phyloP scores from a whole-genome alignment of 2,329 filamentous ascomycete genomes.

The Rutstroemia sp. region DNA sequence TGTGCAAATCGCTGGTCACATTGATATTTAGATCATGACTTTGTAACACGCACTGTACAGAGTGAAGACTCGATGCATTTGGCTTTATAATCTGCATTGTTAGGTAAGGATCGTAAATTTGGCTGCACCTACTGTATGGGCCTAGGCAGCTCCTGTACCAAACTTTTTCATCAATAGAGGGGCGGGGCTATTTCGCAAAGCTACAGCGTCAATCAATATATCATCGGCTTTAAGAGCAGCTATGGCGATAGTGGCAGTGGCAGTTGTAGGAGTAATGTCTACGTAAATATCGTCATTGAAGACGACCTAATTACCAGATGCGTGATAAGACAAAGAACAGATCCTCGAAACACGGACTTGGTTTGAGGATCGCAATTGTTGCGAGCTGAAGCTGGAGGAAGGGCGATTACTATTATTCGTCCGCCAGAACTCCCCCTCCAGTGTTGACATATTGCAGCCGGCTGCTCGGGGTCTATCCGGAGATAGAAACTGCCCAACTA shows the following conservation, averaged over 20 bases:
- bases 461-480: background rate
- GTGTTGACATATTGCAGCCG: no score
- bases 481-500: slow-evolving; percentile 1
- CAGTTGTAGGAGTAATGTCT: no score
- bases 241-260: no score
- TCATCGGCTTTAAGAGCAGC: no score
- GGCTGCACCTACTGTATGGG: background rate
- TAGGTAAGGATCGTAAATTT: background rate
- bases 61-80: background rate
- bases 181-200: background rate
- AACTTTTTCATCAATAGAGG: background rate
- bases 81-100: slow-evolving; percentile 13
- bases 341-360: no score
- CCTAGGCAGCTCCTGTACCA: background rate
- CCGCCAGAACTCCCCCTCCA: no score
- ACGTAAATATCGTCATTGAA: no score
- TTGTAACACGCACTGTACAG: no score
- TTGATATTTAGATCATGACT: no score
- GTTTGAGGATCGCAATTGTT: background rate
- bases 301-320: background rate
- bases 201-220: no score
- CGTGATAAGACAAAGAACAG: background rate
- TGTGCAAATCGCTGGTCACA: no score
- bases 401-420: no score
- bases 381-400: background rate